Evolutionary conservation across 345 rosid species (phyloP).

Genomic region (Eucalyptus pauciflora): DNA sequence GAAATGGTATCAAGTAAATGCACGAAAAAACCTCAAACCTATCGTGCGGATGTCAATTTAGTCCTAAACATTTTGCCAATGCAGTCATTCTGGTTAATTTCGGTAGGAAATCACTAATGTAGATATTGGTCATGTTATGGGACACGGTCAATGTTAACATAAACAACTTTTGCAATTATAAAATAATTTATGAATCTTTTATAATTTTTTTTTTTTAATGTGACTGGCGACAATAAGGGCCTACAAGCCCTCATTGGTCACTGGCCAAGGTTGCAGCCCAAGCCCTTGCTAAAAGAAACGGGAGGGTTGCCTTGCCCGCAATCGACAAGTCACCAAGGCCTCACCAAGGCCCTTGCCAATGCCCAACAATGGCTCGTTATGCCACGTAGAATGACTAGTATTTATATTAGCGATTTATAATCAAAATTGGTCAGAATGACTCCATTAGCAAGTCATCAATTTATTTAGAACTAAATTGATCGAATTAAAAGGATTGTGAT

Average conservation of each 20-base stretch:
- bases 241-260: accelerated
- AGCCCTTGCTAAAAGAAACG: background rate
- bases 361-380: accelerated
- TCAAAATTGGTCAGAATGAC: accelerated
- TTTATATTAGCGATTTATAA: accelerated
- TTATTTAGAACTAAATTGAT: background rate
- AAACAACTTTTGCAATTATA: background rate
- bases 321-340: accelerated
- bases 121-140: accelerated
- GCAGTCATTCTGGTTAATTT: accelerated
- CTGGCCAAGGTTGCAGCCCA: background rate
- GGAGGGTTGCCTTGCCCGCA: background rate
- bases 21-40: background rate
- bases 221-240: background rate
- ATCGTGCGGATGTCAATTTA: accelerated
- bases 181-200: background rate
- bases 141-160: accelerated
- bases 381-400: accelerated
- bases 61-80: background rate
- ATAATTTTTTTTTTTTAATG: background rate
- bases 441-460: background rate
- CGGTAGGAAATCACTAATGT: background rate
- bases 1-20: background rate
- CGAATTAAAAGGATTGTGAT: background rate
- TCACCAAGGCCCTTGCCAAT: background rate